These are phyloP conservation scores for Monsonia emarginata DNA, from an alignment of 441 rosid genomes.

Conservation along the genomic window DNA sequence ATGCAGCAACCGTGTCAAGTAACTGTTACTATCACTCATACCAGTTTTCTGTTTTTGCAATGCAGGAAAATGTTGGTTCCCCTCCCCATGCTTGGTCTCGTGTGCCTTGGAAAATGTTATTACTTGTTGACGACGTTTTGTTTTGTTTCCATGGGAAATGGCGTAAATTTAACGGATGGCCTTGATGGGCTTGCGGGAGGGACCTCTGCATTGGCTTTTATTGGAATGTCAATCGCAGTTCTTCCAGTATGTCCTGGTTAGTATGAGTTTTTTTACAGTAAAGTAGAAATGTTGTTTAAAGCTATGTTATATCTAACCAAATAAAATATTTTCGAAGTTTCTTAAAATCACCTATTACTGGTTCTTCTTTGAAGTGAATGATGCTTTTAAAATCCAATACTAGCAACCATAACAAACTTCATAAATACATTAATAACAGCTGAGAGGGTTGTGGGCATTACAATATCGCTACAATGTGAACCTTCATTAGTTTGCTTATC, in stretches of 20 bases:
- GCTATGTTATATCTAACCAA: neutral
- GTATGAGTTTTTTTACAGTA: conserved; percentile 21
- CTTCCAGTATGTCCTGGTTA: conserved; percentile 84
- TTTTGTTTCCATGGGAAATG: conserved; percentile 79
- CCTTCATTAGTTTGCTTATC: neutral
- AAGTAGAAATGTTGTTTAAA: neutral
- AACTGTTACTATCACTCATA: conserved; percentile 8
- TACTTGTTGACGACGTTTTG: conserved; percentile 54
- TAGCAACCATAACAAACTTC: neutral
- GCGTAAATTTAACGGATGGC: conserved; percentile 59
- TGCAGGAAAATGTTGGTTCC: conserved; percentile 79
- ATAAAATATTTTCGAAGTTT: neutral
- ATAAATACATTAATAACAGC: neutral
- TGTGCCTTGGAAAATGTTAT: conserved; percentile 62
- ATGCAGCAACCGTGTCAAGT: neutral
- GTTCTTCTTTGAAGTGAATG: too few relatives aligned
- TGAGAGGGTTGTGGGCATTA: neutral
- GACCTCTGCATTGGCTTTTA: conserved; percentile 65
- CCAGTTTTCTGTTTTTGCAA: conserved; percentile 12
- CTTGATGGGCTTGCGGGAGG: conserved; percentile 88
- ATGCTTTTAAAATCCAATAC: too few relatives aligned
- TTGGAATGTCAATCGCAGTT: conserved; percentile 78
- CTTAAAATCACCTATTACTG: too few relatives aligned
- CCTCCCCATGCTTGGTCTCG: conserved; percentile 67
- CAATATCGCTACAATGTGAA: neutral